Conservation (phyloP, 2,329 filamentous ascomycete species). For the Alternaria sp. region DNA sequence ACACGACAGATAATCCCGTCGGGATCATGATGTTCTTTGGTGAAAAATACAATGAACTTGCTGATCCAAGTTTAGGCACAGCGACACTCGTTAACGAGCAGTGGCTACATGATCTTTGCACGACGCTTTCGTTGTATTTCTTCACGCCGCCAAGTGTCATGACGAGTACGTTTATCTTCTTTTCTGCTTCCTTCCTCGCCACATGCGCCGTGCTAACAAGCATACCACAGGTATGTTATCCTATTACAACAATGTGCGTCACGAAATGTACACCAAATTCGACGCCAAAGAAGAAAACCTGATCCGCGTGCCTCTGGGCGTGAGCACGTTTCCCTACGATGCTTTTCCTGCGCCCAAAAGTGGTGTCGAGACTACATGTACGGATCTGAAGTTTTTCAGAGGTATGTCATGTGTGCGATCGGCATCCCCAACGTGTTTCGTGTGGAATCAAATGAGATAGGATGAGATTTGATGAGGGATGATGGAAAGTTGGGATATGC, state of each 20-base stretch:
- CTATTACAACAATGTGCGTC: slow-evolving; percentile 52
- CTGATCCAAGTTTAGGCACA: slow-evolving; percentile 40
- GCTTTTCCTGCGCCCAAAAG: slow-evolving; percentile 47
- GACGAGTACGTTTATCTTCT: slow-evolving; percentile 27
- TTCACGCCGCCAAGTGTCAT: slow-evolving; percentile 50
- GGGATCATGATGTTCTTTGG: slow-evolving; percentile 57
- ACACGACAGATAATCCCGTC: slow-evolving; percentile 48
- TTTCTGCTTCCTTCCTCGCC: background rate
- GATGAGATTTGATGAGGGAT: background rate
- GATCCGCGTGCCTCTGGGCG: slow-evolving; percentile 50
- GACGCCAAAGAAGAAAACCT: slow-evolving; percentile 47
- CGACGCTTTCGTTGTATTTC: slow-evolving; percentile 46
- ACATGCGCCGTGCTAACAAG: background rate
- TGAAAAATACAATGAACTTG: slow-evolving; percentile 54
- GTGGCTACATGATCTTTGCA: slow-evolving; percentile 42
- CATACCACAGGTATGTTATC: slow-evolving; percentile 34
- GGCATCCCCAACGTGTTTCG: background rate
- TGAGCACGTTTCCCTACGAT: slow-evolving; percentile 51
- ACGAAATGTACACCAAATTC: slow-evolving; percentile 51
- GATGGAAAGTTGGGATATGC: background rate
- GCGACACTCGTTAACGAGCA: slow-evolving; percentile 39
- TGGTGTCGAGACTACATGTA: slow-evolving; percentile 48
- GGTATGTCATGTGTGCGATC: slow-evolving; percentile 12
- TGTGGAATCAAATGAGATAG: background rate
- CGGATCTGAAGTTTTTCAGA: slow-evolving; percentile 50